Conservation (phyloP, 1,139 yeast species). For the Debaryomyces psychrophilus region DNA sequence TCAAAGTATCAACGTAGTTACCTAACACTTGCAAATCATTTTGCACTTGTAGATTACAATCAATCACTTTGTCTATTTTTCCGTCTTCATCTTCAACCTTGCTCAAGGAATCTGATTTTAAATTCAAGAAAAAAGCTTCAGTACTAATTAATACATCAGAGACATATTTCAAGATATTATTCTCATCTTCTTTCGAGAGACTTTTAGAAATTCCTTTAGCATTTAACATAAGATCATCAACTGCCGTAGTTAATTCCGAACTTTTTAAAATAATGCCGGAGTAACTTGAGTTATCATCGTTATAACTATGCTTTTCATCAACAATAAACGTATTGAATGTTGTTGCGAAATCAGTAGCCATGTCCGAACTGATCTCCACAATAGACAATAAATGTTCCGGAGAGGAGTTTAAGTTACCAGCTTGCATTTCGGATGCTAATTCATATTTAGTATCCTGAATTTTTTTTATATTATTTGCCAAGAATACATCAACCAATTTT, state of each 20-base stretch:
- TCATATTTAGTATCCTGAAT: constrained; percentile 76
- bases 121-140: constrained; percentile 61
- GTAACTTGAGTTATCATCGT: constrained; percentile 64
- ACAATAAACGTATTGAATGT: constrained; percentile 77
- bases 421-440: constrained; percentile 77
- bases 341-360: constrained; percentile 80
- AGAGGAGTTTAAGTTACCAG: constrained; percentile 78
- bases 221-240: constrained; percentile 68
- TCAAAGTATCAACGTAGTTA: constrained; percentile 58
- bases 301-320: constrained; percentile 62
- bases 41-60: constrained; percentile 75
- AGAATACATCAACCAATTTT: constrained; percentile 70
- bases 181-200: constrained; percentile 57
- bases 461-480: constrained; percentile 69
- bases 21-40: constrained; percentile 64
- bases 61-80: constrained; percentile 75
- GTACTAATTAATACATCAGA: constrained; percentile 63
- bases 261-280: constrained; percentile 63
- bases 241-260: constrained; percentile 65
- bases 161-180: constrained; percentile 51
- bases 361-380: constrained; percentile 69
- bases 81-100: constrained; percentile 61
- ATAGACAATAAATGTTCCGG: constrained; percentile 73
- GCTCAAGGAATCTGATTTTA: constrained; percentile 57
- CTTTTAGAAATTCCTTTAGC: constrained; percentile 69